These are phyloP conservation scores for Cryptococcus sp. DNA, from an alignment of 1,284 basidiomycete genomes.

Conservation along the genomic window DNA sequence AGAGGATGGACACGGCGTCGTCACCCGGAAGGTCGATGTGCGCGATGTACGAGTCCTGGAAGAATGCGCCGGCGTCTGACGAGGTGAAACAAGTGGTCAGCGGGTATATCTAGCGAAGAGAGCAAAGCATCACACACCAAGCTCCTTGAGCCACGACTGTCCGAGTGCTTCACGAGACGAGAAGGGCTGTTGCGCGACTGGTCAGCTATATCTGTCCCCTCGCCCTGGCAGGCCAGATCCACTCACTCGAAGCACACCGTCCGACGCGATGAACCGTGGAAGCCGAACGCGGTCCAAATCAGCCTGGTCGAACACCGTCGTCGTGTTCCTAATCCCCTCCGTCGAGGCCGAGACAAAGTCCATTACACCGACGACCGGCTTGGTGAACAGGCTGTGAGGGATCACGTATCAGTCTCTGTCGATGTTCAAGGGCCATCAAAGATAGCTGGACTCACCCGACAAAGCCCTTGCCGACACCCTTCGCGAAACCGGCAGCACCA, in stretches of 20 bases:
- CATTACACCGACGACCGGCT: slow-evolving; percentile 94
- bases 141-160: slow-evolving; percentile 92
- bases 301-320: slow-evolving; percentile 93
- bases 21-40: slow-evolving; percentile 80
- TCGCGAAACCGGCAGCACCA: slow-evolving; percentile 94
- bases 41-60: slow-evolving; percentile 84
- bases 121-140: slow-evolving; percentile 71
- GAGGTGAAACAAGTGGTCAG: neutral
- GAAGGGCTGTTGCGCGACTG: slow-evolving; percentile 61
- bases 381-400: slow-evolving; percentile 61
- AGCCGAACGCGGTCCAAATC: slow-evolving; percentile 83
- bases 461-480: slow-evolving; percentile 93
- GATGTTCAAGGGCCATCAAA: neutral
- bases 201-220: neutral
- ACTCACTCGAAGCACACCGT: slow-evolving; percentile 78
- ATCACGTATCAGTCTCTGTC: neutral
- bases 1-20: slow-evolving; percentile 80
- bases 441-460: slow-evolving; percentile 63
- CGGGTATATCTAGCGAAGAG: no score
- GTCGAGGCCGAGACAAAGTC: slow-evolving; percentile 93
- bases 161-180: slow-evolving; percentile 85
- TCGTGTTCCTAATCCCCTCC: slow-evolving; percentile 98
- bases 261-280: slow-evolving; percentile 81
- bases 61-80: slow-evolving; percentile 65
- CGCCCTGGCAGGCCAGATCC: neutral